A percentile compares a stretch with the other conserved stretches of the same genome.
Conservation (phyloP, 805 yeast genomes). For the Wickerhamomyces strasburgensis region DNA sequence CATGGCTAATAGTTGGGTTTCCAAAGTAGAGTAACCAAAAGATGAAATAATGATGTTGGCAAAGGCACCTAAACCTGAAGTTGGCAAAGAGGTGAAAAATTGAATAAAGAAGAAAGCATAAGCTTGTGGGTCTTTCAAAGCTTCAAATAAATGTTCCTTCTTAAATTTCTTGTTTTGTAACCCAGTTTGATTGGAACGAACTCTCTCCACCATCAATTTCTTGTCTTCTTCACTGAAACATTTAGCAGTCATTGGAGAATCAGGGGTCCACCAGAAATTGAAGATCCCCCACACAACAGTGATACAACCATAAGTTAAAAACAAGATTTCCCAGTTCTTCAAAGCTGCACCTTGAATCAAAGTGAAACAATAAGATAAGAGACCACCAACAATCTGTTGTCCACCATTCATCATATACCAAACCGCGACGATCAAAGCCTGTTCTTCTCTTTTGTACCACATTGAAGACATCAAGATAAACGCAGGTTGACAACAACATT, state of each 20-base stretch:
- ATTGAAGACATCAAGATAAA: conserved; percentile 50
- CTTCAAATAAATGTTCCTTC: conserved; percentile 47
- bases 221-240: conserved; percentile 42
- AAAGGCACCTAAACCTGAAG: conserved; percentile 40
- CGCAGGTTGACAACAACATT: conserved; percentile 51
- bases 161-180: conserved; percentile 52
- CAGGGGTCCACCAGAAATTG: conserved; percentile 48
- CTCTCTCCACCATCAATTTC: conserved; percentile 43
- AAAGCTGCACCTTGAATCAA: conserved; percentile 30
- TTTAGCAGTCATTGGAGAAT: conserved; percentile 47
- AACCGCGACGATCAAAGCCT: conserved; percentile 36
- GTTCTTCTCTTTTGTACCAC: conserved; percentile 48
- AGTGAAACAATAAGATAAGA: conserved; percentile 51
- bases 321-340: conserved; percentile 56
- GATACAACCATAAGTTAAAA: conserved; percentile 53
- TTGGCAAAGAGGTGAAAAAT: conserved; percentile 39
- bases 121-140: conserved; percentile 42
- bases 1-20: conserved; percentile 26
- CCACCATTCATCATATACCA: conserved; percentile 44
- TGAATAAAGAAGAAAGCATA: conserved; percentile 42
- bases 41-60: conserved; percentile 14
- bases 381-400: conserved; percentile 44
- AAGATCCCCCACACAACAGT: conserved; percentile 50
- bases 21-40: conserved; percentile 13
- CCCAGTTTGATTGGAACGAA: conserved; percentile 51